Evolutionary conservation across 108 stramenopile genomes (phyloP), one percentile per base, ranked within the genome.

Genomic region (Nitzschia inconspicua): DNA sequence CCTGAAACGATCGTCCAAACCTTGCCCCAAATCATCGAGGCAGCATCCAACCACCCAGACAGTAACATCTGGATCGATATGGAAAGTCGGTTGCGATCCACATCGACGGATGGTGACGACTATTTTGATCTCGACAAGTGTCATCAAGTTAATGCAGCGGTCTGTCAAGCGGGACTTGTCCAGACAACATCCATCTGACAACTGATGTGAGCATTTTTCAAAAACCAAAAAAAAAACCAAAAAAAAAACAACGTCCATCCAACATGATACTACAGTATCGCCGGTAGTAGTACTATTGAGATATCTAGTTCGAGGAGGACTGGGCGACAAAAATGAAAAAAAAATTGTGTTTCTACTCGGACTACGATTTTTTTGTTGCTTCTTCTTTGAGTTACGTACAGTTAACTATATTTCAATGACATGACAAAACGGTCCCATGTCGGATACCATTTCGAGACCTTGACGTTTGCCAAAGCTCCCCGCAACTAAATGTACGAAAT

Each of bases 31-130:
- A 68, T 87, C 26, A 24, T 60, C 19, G 43, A 44, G 44, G 73
- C 77, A 13, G 78, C 70, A 65, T 55, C 42, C 0, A 23, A 0
- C 18, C 13, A 2, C 28, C 18, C 19, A 26, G 68, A 57, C 0
- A 48, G 48, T 7, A 49, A 60, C 8, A 68, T 89, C 36, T 94
- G 93, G 93, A 89, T 94, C 53, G 93, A 94, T 57, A 94, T 94
- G 93, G 93, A 94, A 57, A 89, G 86, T 49, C 78, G 80, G 11
- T 51, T 94, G 42, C 67, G 93, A 50, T 88, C 83, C 40, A 73
- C 35, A 11, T n/a, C n/a, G n/a, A 80, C 75, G 60, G 55, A 79
- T 58, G 80, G 73, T 16, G 41, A 69, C 25, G 91, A 92, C 62
- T 61, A 86, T 11, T 92, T 92, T 67, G 86, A 92, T 69, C 36